These are phyloP conservation scores for Picea glauca DNA, from an alignment of 75 land plant genomes.

Conservation along the genomic window DNA sequence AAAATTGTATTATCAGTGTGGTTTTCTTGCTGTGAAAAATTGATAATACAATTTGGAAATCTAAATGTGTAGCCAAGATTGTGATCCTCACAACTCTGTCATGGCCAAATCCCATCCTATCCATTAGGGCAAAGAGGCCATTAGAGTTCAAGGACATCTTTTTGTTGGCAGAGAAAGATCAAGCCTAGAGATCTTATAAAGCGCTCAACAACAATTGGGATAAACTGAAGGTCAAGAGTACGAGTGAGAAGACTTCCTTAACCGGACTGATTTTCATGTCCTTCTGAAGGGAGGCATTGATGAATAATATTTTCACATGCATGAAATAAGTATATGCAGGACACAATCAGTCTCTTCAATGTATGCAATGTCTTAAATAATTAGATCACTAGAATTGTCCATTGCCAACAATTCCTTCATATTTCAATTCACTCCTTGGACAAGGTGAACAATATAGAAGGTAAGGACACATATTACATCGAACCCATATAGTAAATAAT, in stretches of 20 bases:
- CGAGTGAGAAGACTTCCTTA: constrained; percentile 9
- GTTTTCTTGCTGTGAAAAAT: too few relatives aligned
- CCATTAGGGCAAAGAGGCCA: constrained; percentile 21
- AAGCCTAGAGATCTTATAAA: constrained; percentile 15
- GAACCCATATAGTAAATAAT: too few relatives aligned
- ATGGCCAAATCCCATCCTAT: constrained; percentile 35
- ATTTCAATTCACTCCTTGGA: too few relatives aligned
- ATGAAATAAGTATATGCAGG: too few relatives aligned
- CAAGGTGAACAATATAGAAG: too few relatives aligned
- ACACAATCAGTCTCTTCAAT: too few relatives aligned
- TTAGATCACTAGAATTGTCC: too few relatives aligned
- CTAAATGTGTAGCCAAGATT: constrained; percentile 27
- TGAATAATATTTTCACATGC: constrained; percentile 21
- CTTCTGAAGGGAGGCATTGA: constrained; percentile 20
- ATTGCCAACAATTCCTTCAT: too few relatives aligned
- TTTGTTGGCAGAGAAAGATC: constrained; percentile 17
- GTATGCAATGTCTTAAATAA: too few relatives aligned
- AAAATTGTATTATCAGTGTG: too few relatives aligned
- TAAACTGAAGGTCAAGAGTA: constrained; percentile 8
- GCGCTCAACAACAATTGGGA: constrained; percentile 13
- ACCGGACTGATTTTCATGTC: constrained; percentile 14
- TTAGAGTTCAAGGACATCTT: constrained; percentile 35
- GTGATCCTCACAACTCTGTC: constrained; percentile 26
- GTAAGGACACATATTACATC: too few relatives aligned
- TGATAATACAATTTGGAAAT: too few relatives aligned